Base-by-base conservation (phyloP, 1,284 basidiomycete species). In the Polyporus tsugae region DNA sequence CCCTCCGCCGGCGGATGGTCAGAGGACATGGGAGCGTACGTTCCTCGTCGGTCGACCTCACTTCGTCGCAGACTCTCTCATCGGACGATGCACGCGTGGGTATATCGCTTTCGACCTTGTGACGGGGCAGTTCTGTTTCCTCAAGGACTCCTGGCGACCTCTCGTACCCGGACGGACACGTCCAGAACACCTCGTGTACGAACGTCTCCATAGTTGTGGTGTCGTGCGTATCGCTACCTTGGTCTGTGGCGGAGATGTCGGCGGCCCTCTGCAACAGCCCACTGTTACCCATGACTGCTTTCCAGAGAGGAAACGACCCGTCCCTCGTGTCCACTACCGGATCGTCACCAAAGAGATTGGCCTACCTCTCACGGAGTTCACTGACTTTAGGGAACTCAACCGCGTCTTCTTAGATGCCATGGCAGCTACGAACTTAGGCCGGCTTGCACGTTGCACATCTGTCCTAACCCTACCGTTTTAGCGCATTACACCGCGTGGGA, bases 231-330 rank as follows among this genome's bases (percentile, higher is more conserved):
- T 70, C 29, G 33, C 65, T 6, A 60, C 57, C 9, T 42, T 70
- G 22, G n/a, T 66, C 36, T 69, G 64, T 38, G 64, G 64, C 29
- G 68, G 68, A n/a, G 68, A 69, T 29, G 68, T 69, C 29, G 68
- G 57, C 25, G 64, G 61, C 2, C 41, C 33, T 33, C 17, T 15
- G 22, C 33, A 36, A 2, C 64, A 66, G 62, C 19, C 6, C 36
- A 63, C 68, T 6, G 1, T 2, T 0, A 33, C 55, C 4, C 68
- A 66, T 13, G 33, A 61, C n/a, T 10, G n/a, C 6, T 52, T 57
- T 6, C 60, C 39, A 2, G 9, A 11, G 19, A 2, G 55, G 11
- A 39, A 61, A 6, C n/a, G 36, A 13, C 68, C 61, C 11, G 57
- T 52, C 17, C 53, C 53, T 13, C 63, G 63, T 17, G 53, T 59